Conservation (phyloP, 164 flowering plant species). For the Magnolia officinalis region DNA sequence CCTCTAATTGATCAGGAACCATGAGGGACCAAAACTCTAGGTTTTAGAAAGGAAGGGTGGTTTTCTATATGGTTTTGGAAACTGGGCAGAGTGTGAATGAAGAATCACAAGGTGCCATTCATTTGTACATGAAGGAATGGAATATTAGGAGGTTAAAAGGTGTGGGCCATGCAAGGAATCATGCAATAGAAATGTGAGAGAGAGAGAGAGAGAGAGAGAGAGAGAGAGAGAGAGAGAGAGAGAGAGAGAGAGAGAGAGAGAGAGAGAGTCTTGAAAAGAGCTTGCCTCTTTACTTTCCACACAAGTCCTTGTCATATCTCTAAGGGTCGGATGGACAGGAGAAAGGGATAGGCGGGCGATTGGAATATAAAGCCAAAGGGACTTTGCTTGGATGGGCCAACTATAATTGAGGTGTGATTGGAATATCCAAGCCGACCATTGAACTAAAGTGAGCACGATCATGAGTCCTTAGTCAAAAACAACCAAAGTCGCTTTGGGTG, state of each 20-base stretch:
- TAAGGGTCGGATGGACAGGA: slow-evolving; percentile 8
- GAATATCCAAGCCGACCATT: slow-evolving; percentile 51
- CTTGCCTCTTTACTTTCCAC: slow-evolving; percentile 6
- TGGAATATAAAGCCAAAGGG: slow-evolving; percentile 30
- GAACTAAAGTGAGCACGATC: slow-evolving; percentile 10
- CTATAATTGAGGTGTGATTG: slow-evolving; percentile 19
- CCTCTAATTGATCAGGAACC: slow-evolving; percentile 70
- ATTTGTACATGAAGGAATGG: slow-evolving; percentile 28
- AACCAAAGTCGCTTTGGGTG: slow-evolving; percentile 32
- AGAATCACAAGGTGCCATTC: slow-evolving; percentile 37
- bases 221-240: slow-evolving; percentile 2
- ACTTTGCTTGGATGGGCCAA: slow-evolving; percentile 36
- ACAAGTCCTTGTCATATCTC: slow-evolving; percentile 19
- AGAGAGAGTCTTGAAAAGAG: no score
- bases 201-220: background rate
- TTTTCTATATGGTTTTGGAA: slow-evolving; percentile 21
- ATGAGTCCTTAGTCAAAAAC: slow-evolving; percentile 16
- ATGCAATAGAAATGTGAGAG: background rate
- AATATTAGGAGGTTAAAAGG: slow-evolving; percentile 46
- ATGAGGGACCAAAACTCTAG: slow-evolving; percentile 19
- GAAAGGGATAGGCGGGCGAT: slow-evolving; percentile 19
- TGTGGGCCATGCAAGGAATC: slow-evolving; percentile 83
- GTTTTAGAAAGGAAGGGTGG: background rate
- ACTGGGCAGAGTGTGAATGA: slow-evolving; percentile 18
- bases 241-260: slow-evolving; percentile 2